A percentile compares a stretch with the other conserved stretches of the same genome.
Evolutionary conservation across 2,329 filamentous ascomycete genomes (phyloP).

Genomic region (Annulohypoxylon truncatum): DNA sequence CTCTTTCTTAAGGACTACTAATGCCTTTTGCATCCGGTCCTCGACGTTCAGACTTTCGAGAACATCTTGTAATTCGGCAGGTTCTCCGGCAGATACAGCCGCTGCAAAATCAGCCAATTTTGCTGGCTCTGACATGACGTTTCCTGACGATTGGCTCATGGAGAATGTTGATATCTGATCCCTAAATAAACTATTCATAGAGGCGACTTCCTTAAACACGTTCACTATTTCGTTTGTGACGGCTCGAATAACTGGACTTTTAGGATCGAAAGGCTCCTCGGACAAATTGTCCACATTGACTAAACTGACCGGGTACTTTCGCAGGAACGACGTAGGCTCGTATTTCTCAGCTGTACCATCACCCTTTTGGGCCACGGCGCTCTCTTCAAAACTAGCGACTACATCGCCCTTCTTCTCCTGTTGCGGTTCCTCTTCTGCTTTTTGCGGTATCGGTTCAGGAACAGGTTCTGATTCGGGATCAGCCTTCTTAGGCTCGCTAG

Average conservation of each 20-base stretch:
- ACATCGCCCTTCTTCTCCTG: conserved; percentile 88
- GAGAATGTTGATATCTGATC: conserved; percentile 98
- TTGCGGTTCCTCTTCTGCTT: conserved; percentile 64
- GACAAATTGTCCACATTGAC: conserved; percentile 94
- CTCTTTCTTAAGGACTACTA: conserved; percentile 96
- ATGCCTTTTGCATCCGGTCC: conserved; percentile 88
- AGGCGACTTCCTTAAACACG: conserved; percentile 96
- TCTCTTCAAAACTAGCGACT: conserved; percentile 96
- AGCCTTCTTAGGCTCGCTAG: conserved; percentile 63
- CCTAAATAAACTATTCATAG: conserved; percentile 92
- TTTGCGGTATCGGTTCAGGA: conserved; percentile 70
- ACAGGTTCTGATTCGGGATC: conserved; percentile 61
- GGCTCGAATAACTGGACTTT: conserved; percentile 87
- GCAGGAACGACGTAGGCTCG: conserved; percentile 90
- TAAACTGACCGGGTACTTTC: conserved; percentile 90
- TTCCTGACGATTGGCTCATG: conserved; percentile 93
- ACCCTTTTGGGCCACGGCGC: conserved; percentile 69
- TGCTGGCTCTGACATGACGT: conserved; percentile 92
- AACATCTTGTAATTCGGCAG: conserved; percentile 91
- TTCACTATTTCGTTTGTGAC: conserved; percentile 98
- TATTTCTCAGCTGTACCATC: conserved; percentile 68
- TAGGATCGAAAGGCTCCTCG: conserved; percentile 90
- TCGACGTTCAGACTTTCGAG: conserved; percentile 90
- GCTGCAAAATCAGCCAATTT: conserved; percentile 98
- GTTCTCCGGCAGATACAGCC: conserved; percentile 93